Percentiles rank a stretch among this genome's conserved stretches.
These are phyloP conservation scores for Metarhizium guizhouense DNA, from an alignment of 2,329 filamentous ascomycete species.

Conservation along the genomic window DNA sequence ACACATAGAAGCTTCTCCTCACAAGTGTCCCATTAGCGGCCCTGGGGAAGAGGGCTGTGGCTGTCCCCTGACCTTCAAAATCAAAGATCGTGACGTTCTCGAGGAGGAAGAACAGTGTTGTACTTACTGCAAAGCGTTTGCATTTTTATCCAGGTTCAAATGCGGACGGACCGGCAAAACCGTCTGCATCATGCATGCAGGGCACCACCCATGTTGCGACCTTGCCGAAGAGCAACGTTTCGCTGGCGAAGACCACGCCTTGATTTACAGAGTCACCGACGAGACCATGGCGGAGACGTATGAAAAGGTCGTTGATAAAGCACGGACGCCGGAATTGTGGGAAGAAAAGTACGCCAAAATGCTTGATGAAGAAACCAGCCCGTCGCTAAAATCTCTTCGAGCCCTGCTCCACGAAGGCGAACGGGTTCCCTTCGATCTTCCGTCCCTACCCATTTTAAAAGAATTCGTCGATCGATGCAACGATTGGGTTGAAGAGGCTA, in stretches of 20 bases:
- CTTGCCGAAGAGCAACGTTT: constrained; percentile 57
- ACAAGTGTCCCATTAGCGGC: constrained; percentile 39
- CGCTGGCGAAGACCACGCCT: constrained; percentile 57
- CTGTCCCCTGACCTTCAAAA: constrained; percentile 52
- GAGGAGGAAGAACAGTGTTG: constrained; percentile 96
- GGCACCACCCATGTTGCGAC: constrained; percentile 72
- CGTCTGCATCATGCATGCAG: constrained; percentile 75
- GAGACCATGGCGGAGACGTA: constrained; percentile 58
- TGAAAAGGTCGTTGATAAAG: constrained; percentile 77
- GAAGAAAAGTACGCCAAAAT: constrained; percentile 80
- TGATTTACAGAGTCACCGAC: constrained; percentile 70
- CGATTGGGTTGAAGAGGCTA: constrained; percentile 96
- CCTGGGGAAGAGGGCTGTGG: constrained; percentile 42
- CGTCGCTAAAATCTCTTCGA: constrained; percentile 78
- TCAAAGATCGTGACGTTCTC: constrained; percentile 65
- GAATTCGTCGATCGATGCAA: constrained; percentile 94
- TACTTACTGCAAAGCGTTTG: constrained; percentile 82
- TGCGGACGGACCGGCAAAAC: constrained; percentile 76
- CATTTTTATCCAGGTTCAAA: constrained; percentile 82
- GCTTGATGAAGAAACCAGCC: constrained; percentile 74
- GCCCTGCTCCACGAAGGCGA: constrained; percentile 86
- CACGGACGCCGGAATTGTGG: constrained; percentile 79
- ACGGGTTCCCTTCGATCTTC: constrained; percentile 84
- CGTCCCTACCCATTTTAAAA: constrained; percentile 71
- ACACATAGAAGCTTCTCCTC: constrained; percentile 46